Evolutionary conservation across 2,329 filamentous ascomycete species (phyloP), one percentile per base, ranked within the genome.

Genomic region (Sarocladiaceae sp.): DNA sequence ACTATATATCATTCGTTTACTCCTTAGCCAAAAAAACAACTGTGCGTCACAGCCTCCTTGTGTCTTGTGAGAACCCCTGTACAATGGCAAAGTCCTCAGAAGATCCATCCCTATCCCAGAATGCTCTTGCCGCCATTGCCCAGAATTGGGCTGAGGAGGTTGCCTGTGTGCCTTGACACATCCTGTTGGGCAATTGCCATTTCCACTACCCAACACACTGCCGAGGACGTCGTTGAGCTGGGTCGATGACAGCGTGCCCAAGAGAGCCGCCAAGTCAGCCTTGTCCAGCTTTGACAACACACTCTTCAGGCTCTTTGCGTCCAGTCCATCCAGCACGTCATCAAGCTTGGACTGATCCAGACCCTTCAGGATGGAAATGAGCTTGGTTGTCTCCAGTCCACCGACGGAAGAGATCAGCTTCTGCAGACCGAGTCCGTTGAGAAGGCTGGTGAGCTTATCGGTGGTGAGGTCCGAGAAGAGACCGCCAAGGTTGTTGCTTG

Each of bases 171-270:
- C 40, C 23, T 46, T 46, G 12, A 46, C 40, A 29, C 40, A 46
- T 10, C 40, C 40, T 10, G 7, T 28, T 4, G 23, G 23, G 40
- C 40, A 46, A 18, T 46, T 29, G n/a, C 7, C 25, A 15, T 26
- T 29, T 4, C 25, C 25, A n/a, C 23, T n/a, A n/a, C n/a, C 23
- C 5, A 46, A 8, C 6, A 46, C 40, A n/a, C 40, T 46, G 13
- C 28, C 46, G 20, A 49, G 28, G n/a, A 49, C n/a, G 18, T 18
- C 25, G n/a, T 15, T 35, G 20, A 49, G 28, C 46, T 49, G 46
- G 46, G 5, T 49, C 7, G 17, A 22, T 4, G 46, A 22, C 28
- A 49, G 46, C 5, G 20, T 28, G 18, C 25, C 17, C 26, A 49
- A 28, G 18, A 36, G n/a, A 20, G n/a, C 23, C 12, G 46, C 46